Evolutionary conservation across 306 rosid genomes (phyloP).

Genomic region (Quercus engelmannii): DNA sequence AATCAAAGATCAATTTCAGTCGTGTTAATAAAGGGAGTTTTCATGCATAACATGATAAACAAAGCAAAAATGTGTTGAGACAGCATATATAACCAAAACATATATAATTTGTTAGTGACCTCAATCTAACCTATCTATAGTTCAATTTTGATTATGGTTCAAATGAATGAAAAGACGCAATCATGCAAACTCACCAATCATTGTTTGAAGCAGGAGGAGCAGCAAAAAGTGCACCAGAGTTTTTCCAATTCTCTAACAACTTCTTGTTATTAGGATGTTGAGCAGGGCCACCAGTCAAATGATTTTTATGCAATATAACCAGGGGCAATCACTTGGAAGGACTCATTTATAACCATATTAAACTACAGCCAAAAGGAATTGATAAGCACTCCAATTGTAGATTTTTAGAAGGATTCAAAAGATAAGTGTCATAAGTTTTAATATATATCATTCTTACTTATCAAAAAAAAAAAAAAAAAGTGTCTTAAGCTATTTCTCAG

Average conservation of each 20-base stretch:
- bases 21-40: not conserved
- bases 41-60: not conserved
- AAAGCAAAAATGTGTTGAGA: not conserved
- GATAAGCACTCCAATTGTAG: conserved; percentile 16
- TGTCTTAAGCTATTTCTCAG: not conserved
- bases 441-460: no score
- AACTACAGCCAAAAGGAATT: conserved; percentile 56
- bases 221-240: conserved; percentile 62
- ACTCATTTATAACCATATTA: conserved; percentile 55
- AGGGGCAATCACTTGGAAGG: conserved; percentile 84
- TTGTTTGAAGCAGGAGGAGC: conserved; percentile 87
- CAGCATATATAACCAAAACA: not conserved
- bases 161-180: not conserved
- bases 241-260: conserved; percentile 69
- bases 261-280: conserved; percentile 57
- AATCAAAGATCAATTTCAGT: not conserved
- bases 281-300: conserved; percentile 73
- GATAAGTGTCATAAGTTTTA: not conserved
- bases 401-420: not conserved
- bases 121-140: not conserved
- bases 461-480: not conserved
- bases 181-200: conserved; percentile 62
- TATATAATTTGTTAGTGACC: not conserved
- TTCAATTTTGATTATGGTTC: not conserved
- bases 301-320: conserved; percentile 71